phyloP scores from a whole-genome alignment of 2,329 filamentous ascomycete genomes.

The Rugonectria rugulosa region DNA sequence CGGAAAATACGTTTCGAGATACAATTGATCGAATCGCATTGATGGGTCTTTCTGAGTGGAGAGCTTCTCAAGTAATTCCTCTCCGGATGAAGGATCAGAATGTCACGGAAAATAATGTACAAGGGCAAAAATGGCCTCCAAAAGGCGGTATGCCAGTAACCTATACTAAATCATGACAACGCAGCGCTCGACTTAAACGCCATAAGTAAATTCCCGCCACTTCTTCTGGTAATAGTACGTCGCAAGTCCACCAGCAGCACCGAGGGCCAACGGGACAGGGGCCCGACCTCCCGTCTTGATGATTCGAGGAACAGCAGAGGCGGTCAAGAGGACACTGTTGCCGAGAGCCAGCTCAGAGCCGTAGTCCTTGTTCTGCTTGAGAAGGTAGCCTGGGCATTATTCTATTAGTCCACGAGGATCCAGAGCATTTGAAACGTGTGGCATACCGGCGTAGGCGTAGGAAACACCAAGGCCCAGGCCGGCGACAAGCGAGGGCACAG shows the following conservation, averaged over 20 bases:
- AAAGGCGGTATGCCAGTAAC: too few species aligned
- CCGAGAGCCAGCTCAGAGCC: conserved; percentile 51
- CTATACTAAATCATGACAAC: too few species aligned
- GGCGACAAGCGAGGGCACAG: conserved; percentile 36
- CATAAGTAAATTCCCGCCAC: conserved; percentile 47
- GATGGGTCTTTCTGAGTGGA: too few species aligned
- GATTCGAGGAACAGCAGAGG: conserved; percentile 47
- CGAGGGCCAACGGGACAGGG: conserved; percentile 17
- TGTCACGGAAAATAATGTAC: too few species aligned
- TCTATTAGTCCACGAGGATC: background rate
- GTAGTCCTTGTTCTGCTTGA: conserved; percentile 52
- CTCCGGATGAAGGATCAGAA: too few species aligned
- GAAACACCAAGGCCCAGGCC: conserved; percentile 36
- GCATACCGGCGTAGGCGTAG: conserved; percentile 37
- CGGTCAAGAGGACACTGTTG: conserved; percentile 48
- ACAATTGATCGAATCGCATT: too few species aligned
- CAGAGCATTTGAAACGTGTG: rapidly evolving
- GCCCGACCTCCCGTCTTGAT: conserved; percentile 46
- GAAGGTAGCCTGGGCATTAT: conserved; percentile 45
- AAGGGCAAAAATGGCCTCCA: too few species aligned
- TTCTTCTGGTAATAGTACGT: conserved; percentile 53
- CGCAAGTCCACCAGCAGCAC: conserved; percentile 40
- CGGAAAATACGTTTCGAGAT: too few species aligned
- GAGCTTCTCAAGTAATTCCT: too few species aligned
- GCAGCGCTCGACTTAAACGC: too few species aligned